phyloP scores from a whole-genome alignment of 202 grass and related monocot species.

The Musa balbisiana region DNA sequence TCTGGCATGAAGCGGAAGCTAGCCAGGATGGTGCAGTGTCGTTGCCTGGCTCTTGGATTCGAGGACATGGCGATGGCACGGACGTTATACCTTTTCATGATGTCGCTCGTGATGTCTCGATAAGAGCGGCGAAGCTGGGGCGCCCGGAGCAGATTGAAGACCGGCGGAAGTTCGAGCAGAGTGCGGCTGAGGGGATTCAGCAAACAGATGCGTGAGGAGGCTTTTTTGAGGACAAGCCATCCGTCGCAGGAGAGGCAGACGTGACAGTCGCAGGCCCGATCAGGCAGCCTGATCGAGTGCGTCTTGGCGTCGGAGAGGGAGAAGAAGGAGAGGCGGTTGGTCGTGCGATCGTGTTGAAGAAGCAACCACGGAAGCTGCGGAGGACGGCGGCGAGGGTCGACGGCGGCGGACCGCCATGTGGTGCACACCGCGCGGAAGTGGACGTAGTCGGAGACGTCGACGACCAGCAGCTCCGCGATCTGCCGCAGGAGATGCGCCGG shows the following conservation, averaged over 20 bases:
- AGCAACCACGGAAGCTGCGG: neutral
- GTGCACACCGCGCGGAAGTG: neutral
- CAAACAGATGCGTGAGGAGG: neutral
- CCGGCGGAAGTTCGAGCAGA: neutral
- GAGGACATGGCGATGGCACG: neutral
- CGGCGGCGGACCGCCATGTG: neutral
- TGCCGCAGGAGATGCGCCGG: neutral
- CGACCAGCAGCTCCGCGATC: neutral
- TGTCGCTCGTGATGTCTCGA: too few species aligned
- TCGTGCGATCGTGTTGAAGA: neutral
- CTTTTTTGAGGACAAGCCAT: neutral
- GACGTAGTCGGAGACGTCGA: neutral
- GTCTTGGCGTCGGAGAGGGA: neutral
- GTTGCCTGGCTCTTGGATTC: neutral
- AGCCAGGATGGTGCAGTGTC: neutral
- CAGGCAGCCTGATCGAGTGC: neutral
- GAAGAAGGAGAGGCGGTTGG: neutral
- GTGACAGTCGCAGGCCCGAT: neutral
- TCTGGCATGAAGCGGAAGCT: neutral
- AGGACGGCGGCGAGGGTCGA: neutral
- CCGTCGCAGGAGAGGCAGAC: neutral
- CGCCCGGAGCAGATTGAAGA: neutral
- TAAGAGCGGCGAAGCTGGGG: neutral
- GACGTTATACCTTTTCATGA: neutral
- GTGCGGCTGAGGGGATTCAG: neutral